Percentiles rank a stretch among this genome's conserved stretches.
phyloP scores from a whole-genome alignment of 2,329 filamentous ascomycete genomes.

The Sporothrix schenckii region DNA sequence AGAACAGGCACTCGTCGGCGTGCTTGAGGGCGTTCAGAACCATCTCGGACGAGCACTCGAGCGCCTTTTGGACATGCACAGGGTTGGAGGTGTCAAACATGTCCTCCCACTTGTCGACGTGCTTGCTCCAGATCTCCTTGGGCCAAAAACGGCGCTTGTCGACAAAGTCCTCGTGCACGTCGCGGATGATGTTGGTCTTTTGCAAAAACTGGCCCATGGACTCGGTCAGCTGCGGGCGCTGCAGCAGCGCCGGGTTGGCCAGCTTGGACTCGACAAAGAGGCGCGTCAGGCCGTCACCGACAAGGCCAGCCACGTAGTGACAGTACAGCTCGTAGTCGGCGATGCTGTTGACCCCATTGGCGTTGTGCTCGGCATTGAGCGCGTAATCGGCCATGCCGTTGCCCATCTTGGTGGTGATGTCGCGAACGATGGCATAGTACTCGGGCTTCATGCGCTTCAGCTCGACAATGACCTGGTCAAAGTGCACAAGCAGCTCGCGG shows the following conservation, averaged over 20 bases:
- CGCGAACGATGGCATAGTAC: constrained; percentile 85
- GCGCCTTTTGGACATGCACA: constrained; percentile 65
- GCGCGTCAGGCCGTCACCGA: constrained; percentile 88
- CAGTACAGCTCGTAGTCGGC: constrained; percentile 96
- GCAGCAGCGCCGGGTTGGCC: constrained; percentile 80
- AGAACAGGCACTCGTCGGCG: constrained; percentile 93
- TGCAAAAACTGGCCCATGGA: constrained; percentile 98
- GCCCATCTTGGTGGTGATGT: constrained; percentile 93
- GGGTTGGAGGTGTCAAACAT: constrained; percentile 66
- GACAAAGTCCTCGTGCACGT: constrained; percentile 84
- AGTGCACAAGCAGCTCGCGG: constrained; percentile 86
- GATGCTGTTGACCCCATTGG: constrained; percentile 77
- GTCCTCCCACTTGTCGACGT: constrained; percentile 87
- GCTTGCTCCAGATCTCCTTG: constrained; percentile 94
- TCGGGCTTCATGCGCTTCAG: constrained; percentile 83
- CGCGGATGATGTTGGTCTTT: constrained; percentile 98
- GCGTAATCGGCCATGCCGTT: constrained; percentile 98
- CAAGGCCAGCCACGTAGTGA: constrained; percentile 97
- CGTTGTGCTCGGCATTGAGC: constrained; percentile 77
- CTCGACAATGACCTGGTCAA: constrained; percentile 82
- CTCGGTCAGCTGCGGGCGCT: constrained; percentile 79
- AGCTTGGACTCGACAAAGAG: constrained; percentile 86
- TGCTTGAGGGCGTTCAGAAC: constrained; percentile 85
- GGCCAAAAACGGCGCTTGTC: constrained; percentile 94
- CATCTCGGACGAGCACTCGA: constrained; percentile 92